Conservation (phyloP, 768 basidiomycete genomes). For the Fomitopsis pulvina region DNA sequence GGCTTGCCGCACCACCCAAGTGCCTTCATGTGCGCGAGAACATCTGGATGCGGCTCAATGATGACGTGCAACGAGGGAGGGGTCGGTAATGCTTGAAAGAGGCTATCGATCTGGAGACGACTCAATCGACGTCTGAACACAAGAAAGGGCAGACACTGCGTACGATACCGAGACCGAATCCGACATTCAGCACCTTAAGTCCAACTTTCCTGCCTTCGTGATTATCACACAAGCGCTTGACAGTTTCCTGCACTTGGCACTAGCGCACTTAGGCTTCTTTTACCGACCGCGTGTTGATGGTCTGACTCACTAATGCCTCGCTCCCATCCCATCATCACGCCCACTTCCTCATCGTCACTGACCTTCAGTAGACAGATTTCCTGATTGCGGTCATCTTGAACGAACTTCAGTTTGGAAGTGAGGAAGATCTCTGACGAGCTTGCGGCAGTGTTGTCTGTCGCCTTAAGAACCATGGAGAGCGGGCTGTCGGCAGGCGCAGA, state of each 20-base stretch:
- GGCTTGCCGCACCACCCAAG: slow-evolving; percentile 73
- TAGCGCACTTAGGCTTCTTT: slow-evolving; percentile 17
- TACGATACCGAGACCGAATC: slow-evolving; percentile 92
- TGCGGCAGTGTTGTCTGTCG: slow-evolving; percentile 48
- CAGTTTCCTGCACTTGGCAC: slow-evolving; percentile 68
- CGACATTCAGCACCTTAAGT: slow-evolving; percentile 79
- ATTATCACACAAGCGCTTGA: slow-evolving; percentile 48
- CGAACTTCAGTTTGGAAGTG: slow-evolving; percentile 60
- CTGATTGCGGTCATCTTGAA: slow-evolving; percentile 65
- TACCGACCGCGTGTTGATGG: background rate
- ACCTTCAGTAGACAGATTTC: slow-evolving; percentile 71
- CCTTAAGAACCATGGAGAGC: slow-evolving; percentile 36
- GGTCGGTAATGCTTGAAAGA: slow-evolving; percentile 62
- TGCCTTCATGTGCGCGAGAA: slow-evolving; percentile 72
- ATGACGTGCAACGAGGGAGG: slow-evolving; percentile 76
- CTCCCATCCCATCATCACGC: slow-evolving; percentile 99
- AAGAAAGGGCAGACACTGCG: slow-evolving; percentile 22
- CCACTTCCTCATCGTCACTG: slow-evolving; percentile 67
- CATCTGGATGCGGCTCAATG: slow-evolving; percentile 91
- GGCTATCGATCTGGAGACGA: slow-evolving; percentile 61
- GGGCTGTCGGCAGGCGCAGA: slow-evolving; percentile 15
- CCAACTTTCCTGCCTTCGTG: slow-evolving; percentile 39
- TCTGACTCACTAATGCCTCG: slow-evolving; percentile 57
- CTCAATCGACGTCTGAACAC: background rate
- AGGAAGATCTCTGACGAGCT: slow-evolving; percentile 68